Evolutionary conservation across 1,284 basidiomycete species (phyloP).

Genomic region (Trichosporon asahii): DNA sequence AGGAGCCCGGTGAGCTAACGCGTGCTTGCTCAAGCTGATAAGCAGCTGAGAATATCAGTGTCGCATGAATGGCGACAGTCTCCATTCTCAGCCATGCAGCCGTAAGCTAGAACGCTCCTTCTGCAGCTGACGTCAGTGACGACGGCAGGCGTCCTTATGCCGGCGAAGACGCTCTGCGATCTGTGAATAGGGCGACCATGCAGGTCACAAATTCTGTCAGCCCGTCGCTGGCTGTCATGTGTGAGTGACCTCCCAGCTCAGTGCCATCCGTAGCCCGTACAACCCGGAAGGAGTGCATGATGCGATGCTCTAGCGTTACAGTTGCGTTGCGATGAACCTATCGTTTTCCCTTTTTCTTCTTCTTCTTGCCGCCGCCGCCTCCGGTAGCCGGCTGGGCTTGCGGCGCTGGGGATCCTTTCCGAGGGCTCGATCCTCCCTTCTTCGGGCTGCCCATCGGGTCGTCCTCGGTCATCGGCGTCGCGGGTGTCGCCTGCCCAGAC

Average conservation of each 20-base stretch:
- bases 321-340: slow-evolving; percentile 10
- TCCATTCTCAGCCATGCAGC: too few relatives aligned
- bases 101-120: too few relatives aligned
- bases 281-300: slow-evolving; percentile 4
- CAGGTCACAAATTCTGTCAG: background rate
- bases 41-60: too few relatives aligned
- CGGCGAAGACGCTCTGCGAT: too few relatives aligned
- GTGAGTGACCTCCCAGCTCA: too few relatives aligned
- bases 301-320: slow-evolving; percentile 9
- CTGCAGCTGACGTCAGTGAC: too few relatives aligned
- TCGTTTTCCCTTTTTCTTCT: slow-evolving; percentile 35
- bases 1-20: too few relatives aligned
- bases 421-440: slow-evolving; percentile 3
- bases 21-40: too few relatives aligned
- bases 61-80: too few relatives aligned
- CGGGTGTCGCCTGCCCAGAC: slow-evolving; percentile 12
- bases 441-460: slow-evolving; percentile 23
- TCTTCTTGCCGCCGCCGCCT: slow-evolving; percentile 26
- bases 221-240: background rate
- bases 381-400: slow-evolving; percentile 13
- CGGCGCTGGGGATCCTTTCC: slow-evolving; percentile 12
- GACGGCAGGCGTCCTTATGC: too few relatives aligned
- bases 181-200: too few relatives aligned
- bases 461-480: slow-evolving; percentile 17
- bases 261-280: background rate